Evolutionary conservation across 768 basidiomycete species (phyloP), one percentile per base, ranked within the genome.

Genomic region (Suillus alpinus): DNA sequence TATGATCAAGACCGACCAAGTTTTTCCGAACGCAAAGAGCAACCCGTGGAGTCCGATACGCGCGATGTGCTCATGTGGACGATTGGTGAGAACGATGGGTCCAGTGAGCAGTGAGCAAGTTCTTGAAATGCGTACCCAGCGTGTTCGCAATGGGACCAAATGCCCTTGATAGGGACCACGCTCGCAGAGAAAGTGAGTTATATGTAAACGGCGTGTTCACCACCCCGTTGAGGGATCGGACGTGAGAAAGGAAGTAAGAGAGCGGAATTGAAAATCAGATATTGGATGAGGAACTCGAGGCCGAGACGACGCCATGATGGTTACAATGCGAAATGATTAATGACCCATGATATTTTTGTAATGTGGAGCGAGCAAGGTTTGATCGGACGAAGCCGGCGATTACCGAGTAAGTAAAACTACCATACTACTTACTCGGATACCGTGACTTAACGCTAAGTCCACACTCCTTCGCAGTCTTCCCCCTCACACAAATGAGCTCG

Each of bases 121-220:
- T 80, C 16, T 72, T 73, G 16, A 83, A 78, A 59, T 75, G 83
- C 1, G 75, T 80, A 55, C 81, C 80, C 1, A 92, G 77, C 0
- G 89, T 80, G 65, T 91, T 83, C 0, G 81, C 86, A n/a, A 91
- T 78, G 0, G 85, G 76, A 1, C 85, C 83, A 62, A 91, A 88
- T 14, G 84, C 79, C 3, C 61, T 70, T 3, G 81, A 77, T 75
- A 91, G 2, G 77, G 71, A 6, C 73, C 76, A 9, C 72, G 77
- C 6, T 74, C 75, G 34, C 67, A 68, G 59, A 78, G 77, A 70
- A 81, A 84, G 9, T 84, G 81, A 2, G 82, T 79, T 32, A 91
- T 75, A 58, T 92, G 89, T n/a, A 92, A 75, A n/a, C 89, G 80
- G 37, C 80, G 80, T 0, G 87, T 82, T 84, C 86, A 89, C 86